Evolutionary conservation across 129 eudicot genomes (phyloP).

Genomic region (Artemisia annua): DNA sequence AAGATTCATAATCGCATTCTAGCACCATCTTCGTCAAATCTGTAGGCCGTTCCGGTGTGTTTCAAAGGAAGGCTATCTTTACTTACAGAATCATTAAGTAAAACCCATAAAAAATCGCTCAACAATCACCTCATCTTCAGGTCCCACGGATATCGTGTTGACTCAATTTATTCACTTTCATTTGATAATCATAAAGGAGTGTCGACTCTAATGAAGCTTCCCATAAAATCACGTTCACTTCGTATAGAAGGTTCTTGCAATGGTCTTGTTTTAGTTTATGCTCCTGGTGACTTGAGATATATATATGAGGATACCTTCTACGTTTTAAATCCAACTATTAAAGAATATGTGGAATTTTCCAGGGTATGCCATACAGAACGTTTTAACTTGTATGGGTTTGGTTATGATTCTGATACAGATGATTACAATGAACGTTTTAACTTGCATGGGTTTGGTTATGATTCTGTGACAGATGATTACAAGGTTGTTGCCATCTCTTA

Average conservation of each 20-base stretch:
- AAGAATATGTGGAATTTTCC: no score
- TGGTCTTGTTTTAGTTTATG: no score
- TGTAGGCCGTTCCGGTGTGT: slow-evolving; percentile 4
- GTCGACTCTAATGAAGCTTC: not conserved
- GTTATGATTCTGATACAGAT: no score
- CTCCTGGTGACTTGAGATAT: no score
- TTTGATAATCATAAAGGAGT: not conserved
- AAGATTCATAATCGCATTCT: slow-evolving; percentile 10
- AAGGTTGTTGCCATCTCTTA: slow-evolving; percentile 53
- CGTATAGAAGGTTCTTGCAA: no score
- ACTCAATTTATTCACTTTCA: not conserved
- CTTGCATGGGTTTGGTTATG: slow-evolving; percentile 30
- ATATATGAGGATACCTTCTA: no score
- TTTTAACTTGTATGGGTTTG: no score
- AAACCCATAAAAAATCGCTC: not conserved
- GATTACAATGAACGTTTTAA: no score
- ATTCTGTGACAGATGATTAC: slow-evolving; percentile 44
- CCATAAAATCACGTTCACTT: not conserved
- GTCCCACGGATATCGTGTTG: not conserved
- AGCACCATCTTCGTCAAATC: slow-evolving; percentile 1
- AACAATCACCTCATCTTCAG: not conserved
- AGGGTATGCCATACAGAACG: no score
- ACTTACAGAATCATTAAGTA: not conserved
- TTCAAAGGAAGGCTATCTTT: slow-evolving; percentile 10
- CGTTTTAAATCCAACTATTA: no score